These are phyloP conservation scores for Magnaporthiopsis poae DNA, from an alignment of 2,329 filamentous ascomycete species.

Conservation along the genomic window DNA sequence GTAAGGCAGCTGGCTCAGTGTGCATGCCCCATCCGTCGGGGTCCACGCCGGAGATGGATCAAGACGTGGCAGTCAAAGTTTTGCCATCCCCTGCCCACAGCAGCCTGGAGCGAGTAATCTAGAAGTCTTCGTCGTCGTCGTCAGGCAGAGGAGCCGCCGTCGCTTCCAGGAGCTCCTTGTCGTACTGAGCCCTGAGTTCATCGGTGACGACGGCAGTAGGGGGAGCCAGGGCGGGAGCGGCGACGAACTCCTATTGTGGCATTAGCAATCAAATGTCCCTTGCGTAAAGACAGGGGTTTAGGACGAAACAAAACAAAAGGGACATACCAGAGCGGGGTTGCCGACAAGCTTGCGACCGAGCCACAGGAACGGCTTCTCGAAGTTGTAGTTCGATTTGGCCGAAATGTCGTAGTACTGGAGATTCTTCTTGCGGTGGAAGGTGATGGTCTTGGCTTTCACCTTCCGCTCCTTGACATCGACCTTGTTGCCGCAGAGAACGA, in stretches of 20 bases:
- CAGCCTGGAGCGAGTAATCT: conserved; percentile 19
- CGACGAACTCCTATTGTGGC: conserved; percentile 73
- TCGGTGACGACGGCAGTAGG: conserved; percentile 85
- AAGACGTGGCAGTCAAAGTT: not conserved
- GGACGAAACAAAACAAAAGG: not conserved
- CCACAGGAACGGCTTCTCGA: conserved; percentile 99
- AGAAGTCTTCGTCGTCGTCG: conserved; percentile 73
- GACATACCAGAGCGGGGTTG: conserved; percentile 70
- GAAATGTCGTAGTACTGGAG: conserved; percentile 99
- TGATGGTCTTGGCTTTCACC: conserved; percentile 99
- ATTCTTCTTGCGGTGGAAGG: conserved; percentile 99
- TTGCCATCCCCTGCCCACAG: not conserved
- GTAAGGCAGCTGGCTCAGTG: not conserved
- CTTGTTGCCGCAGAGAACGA: conserved; percentile 98
- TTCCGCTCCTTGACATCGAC: conserved; percentile 99
- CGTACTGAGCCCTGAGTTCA: conserved; percentile 69
- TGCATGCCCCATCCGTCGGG: not conserved
- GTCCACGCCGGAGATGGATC: not conserved
- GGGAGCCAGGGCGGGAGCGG: conserved; percentile 85
- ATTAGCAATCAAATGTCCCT: not conserved
- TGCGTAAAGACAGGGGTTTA: not conserved
- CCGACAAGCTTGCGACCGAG: conserved; percentile 95
- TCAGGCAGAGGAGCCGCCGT: conserved; percentile 78
- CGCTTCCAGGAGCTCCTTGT: conserved; percentile 78
- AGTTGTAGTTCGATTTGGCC: conserved; percentile 99